Base-by-base conservation (phyloP, 2,329 filamentous ascomycete species). In the Epichloe uncinata region DNA sequence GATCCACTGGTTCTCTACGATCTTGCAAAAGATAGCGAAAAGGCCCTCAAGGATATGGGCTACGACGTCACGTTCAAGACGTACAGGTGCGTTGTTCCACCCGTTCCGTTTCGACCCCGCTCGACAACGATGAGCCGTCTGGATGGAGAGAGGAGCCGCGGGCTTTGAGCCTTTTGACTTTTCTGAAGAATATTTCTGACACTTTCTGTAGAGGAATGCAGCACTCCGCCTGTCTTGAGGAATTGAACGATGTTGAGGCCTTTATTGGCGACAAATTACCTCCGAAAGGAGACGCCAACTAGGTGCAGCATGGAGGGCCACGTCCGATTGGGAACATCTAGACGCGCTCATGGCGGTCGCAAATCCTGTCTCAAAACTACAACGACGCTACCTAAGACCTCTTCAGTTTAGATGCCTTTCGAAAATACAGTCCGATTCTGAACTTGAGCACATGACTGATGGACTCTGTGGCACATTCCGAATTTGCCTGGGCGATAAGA, bases 241-340 rank as follows among this genome's bases (percentile, higher is more conserved):
- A 96, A 69, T 79, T 96, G 49, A 79, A 93, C 54, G 85, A 95
- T 58, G 72, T 96, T 16, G 87, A 93, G 67, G 63, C 59, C 1
- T 82, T 78, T 54, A 55, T 82, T 47, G 63, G 58, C 35, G 61
- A 68, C 50, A 66, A 66, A 42, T 65, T 81, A 48, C 73, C 75
- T 5, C 60, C 69, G 0, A 54, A 58, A 46, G 52, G 46, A 12
- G 47, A 53, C 36, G 26, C 36, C 16, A 37, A 45, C 12, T 51
- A 44, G 41, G 15, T 43, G 15, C 40, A 35, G 37, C 45, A 15
- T 48, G 47, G 12, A 16, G 4, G 40, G 38, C 16, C n/a, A 20
- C 40, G 40, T 42, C 16, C 12, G 20, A 20, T 42, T 13, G 40
- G 40, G 7, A 30, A 30, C 30, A 4, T 9, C 3, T 9, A 30